These are phyloP conservation scores for Leptographium wingfieldii DNA, from an alignment of 2,329 filamentous ascomycete species.

Conservation along the genomic window DNA sequence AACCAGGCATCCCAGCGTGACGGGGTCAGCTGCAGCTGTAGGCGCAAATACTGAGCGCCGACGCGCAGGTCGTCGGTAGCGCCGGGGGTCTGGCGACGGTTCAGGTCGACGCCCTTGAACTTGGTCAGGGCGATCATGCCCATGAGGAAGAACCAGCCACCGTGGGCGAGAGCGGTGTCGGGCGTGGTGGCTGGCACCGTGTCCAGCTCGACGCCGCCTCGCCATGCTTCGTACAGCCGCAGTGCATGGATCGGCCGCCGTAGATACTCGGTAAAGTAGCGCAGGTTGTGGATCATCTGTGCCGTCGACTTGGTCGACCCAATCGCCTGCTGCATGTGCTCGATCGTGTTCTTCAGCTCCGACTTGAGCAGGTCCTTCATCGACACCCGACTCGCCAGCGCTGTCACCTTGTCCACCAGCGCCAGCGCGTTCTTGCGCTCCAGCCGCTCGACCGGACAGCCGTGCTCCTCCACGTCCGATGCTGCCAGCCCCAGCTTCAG, in stretches of 20 bases:
- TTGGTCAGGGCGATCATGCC: conserved; percentile 81
- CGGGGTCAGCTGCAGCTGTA: conserved; percentile 71
- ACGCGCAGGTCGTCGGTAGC: conserved; percentile 76
- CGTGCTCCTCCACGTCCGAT: conserved; percentile 63
- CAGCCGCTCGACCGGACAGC: conserved; percentile 62
- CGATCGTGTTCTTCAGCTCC: conserved; percentile 78
- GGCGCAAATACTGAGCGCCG: conserved; percentile 64
- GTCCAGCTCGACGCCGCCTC: conserved; percentile 63
- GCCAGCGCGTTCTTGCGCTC: conserved; percentile 70
- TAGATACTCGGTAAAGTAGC: conserved; percentile 68
- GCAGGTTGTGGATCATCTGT: conserved; percentile 75
- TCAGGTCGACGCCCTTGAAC: conserved; percentile 58
- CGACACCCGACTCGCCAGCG: conserved; percentile 68
- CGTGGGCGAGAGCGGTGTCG: conserved; percentile 60
- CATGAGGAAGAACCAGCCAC: conserved; percentile 86
- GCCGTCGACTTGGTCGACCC: conserved; percentile 66
- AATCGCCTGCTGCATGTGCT: conserved; percentile 82
- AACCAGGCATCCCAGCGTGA: conserved; percentile 89
- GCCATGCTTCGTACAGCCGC: conserved; percentile 66
- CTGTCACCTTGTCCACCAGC: conserved; percentile 72
- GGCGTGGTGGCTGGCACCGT: conserved; percentile 54
- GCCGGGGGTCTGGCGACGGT: conserved; percentile 62
- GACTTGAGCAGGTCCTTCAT: conserved; percentile 89
- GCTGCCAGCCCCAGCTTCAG: conserved; percentile 51
- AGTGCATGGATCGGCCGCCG: conserved; percentile 75